Evolutionary conservation across 176 grass and related monocot species (phyloP), one percentile per base, ranked within the genome.

Genomic region (Musa acuminata): DNA sequence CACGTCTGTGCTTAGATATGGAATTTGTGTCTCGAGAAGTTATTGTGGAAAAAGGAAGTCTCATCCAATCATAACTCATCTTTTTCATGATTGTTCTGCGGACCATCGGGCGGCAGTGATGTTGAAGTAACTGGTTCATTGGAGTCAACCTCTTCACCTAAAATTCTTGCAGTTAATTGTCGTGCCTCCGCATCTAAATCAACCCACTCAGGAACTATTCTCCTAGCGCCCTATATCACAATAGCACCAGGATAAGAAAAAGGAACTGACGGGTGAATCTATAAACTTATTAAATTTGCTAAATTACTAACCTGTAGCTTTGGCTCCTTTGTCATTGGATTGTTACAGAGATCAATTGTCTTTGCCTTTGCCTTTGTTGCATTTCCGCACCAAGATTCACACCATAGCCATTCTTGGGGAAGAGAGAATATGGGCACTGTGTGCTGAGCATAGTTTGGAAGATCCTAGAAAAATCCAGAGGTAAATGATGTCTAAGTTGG

Each of bases 341-440:
- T 98, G 78, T 98, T 94, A 84, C 95, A 98, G 27, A 98, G 85
- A 85, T 98, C 90, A 81, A 98, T 98, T 78, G 90, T 98, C 74
- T 91, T 98, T 75, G 95, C 95, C 78, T 82, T 94, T 16, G 87
- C 70, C 64, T 98, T 98, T 29, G 95, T 98, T 11, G 86, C 82
- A 91, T 98, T 93, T 72, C 95, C 95, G 35, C 95, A 98, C 95
- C 95, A 94, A 24, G 95, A 98, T 72, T 98, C 95, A 82, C 95
- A 98, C 95, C 95, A 98, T 50, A 98, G 75, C 95, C 95, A 98
- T 82, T 98, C 95, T 98, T 98, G 95, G 23, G 95, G 90, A 71
- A 98, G 90, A 82, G 95, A 98, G 80, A 98, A 98, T 87, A 99
- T 99, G 48, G 90, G 95, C 17, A 99, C 95, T 1, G 85, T 94